phyloP scores from a whole-genome alignment of 148 eudicot genomes.

The Spergularia marina region DNA sequence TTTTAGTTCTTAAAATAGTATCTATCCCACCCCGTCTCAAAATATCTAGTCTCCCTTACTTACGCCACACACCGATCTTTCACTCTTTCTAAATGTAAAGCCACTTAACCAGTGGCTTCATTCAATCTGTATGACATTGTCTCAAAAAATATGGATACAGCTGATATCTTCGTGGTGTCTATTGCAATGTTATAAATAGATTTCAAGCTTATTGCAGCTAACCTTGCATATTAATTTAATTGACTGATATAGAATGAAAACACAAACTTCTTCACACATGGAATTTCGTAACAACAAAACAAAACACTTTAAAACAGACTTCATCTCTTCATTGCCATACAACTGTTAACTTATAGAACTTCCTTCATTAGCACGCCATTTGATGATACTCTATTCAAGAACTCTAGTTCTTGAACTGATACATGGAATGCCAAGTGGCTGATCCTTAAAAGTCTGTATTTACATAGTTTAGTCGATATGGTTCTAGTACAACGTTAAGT shows the following conservation, averaged over 20 bases:
- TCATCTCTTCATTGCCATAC: too few species aligned
- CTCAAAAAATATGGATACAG: conserved; percentile 92
- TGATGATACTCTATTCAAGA: background rate
- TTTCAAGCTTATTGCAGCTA: background rate
- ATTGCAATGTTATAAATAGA: conserved; percentile 43
- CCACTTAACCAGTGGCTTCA: conserved; percentile 73
- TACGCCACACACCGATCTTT: too few species aligned
- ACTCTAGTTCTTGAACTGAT: background rate
- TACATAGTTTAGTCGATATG: background rate
- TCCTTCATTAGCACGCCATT: background rate
- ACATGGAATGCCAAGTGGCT: background rate
- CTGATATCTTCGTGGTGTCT: conserved; percentile 97
- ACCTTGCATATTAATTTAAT: background rate
- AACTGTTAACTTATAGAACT: background rate
- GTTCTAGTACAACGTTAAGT: background rate
- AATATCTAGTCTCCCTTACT: too few species aligned
- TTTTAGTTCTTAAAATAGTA: too few species aligned
- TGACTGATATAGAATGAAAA: background rate
- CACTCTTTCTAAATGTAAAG: too few species aligned
- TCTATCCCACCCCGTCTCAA: too few species aligned
- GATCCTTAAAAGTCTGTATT: background rate
- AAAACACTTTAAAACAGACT: too few species aligned
- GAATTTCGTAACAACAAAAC: too few species aligned
- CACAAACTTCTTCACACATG: background rate
- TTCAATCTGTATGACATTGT: conserved; percentile 97